These are phyloP conservation scores for Infundibulicybe gibba DNA, from an alignment of 768 basidiomycete genomes.

Conservation along the genomic window DNA sequence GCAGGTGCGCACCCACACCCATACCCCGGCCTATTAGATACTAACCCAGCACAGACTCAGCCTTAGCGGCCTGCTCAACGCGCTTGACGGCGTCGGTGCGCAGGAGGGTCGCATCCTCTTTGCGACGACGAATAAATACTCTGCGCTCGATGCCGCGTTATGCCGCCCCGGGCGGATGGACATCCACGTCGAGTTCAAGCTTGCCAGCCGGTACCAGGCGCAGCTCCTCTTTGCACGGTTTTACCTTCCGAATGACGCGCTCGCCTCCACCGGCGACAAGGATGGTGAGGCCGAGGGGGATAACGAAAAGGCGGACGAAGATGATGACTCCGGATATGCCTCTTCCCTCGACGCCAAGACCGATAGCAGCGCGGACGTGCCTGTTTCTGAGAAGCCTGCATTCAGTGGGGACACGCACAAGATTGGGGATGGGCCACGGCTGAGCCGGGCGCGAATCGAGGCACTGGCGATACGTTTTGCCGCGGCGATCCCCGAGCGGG, in stretches of 20 bases:
- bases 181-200: slow-evolving; percentile 59
- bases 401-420: slow-evolving; percentile 20
- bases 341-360: neutral
- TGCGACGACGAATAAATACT: slow-evolving; percentile 68
- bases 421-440: slow-evolving; percentile 21
- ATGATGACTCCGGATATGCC: neutral
- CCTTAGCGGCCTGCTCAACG: slow-evolving; percentile 64
- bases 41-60: slow-evolving; percentile 33
- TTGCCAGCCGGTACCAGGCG: slow-evolving; percentile 57
- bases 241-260: slow-evolving; percentile 36
- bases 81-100: slow-evolving; percentile 64
- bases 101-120: slow-evolving; percentile 69
- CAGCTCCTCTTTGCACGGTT: slow-evolving; percentile 56
- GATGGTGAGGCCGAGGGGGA: slow-evolving; percentile 16
- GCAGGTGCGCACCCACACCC: too few relatives aligned
- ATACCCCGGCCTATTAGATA: too few relatives aligned
- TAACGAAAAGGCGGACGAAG: slow-evolving; percentile 6
- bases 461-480: slow-evolving; percentile 49
- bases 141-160: slow-evolving; percentile 57
- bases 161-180: slow-evolving; percentile 70
- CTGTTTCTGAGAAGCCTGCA: neutral
- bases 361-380: neutral
- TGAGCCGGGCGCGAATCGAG: slow-evolving; percentile 28
- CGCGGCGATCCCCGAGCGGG: slow-evolving; percentile 32
- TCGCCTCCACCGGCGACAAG: slow-evolving; percentile 12